phyloP scores from a whole-genome alignment of 495 filamentous ascomycete genomes.

The Aspergillus homomorphus region DNA sequence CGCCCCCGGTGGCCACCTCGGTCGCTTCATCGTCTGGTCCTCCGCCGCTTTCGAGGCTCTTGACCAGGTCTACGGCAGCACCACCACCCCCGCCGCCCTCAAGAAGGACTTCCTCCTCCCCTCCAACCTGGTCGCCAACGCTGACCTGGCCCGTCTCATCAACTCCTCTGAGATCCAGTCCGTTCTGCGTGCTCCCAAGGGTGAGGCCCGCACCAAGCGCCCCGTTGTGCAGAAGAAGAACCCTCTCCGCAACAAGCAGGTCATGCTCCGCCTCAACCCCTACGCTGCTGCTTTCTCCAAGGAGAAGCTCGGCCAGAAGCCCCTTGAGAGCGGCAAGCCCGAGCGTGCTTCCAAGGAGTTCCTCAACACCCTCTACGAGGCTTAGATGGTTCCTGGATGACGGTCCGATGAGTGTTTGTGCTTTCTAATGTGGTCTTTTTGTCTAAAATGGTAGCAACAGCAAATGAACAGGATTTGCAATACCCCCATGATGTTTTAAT shows the following conservation, averaged over 20 bases:
- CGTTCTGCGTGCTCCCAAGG: constrained; percentile 84
- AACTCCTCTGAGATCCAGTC: constrained; percentile 98
- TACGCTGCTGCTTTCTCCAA: constrained; percentile 86
- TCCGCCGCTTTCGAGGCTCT: constrained; percentile 94
- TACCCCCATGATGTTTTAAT: constrained; percentile 13
- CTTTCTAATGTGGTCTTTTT: constrained; percentile 11
- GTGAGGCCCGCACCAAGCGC: constrained; percentile 87
- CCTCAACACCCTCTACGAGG: constrained; percentile 51
- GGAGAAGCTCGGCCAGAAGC: constrained; percentile 70
- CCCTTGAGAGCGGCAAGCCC: constrained; percentile 55
- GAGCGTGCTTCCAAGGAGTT: constrained; percentile 47
- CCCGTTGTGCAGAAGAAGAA: constrained; percentile 97
- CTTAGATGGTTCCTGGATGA: constrained; percentile 39
- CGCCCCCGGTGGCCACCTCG: constrained; percentile 96
- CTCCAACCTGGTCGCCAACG: constrained; percentile 79
- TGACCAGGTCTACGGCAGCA: constrained; percentile 92
- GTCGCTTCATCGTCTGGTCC: constrained; percentile 98
- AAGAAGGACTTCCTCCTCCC: constrained; percentile 99
- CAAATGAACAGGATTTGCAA: constrained; percentile 28
- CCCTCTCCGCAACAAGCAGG: constrained; percentile 95
- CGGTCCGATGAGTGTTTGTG: constrained; percentile 31
- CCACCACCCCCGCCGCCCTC: constrained; percentile 74
- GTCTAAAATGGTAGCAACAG: constrained; percentile 21
- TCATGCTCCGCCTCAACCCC: constrained; percentile 94
- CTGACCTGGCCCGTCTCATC: constrained; percentile 93